Base-by-base conservation (phyloP, 768 basidiomycete genomes). In the Sporobolomyces pararoseus region DNA sequence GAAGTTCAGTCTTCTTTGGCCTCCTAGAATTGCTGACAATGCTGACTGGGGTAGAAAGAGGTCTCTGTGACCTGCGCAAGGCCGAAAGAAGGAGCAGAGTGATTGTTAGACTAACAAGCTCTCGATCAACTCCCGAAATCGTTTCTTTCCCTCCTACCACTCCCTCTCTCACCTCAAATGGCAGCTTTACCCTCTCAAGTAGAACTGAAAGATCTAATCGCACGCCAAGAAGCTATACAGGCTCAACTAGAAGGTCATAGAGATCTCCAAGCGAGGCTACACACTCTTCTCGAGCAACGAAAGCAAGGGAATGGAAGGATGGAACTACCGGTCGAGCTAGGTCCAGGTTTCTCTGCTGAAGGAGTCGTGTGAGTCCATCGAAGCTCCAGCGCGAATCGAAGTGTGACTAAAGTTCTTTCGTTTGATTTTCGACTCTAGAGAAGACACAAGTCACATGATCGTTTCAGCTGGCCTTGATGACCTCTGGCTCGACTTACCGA, bases 361-460 rank as follows among this genome's bases (percentile, higher is more conserved):
- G 64, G 69, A 6, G 64, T 70, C 58, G 64, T 66, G 69, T 70
- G 31, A 47, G 64, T 61, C 2, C 25, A 27, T 29, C 53, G 5
- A 4, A 6, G 10, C 4, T 42, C 57, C 4, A 3, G 14, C 5
- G 39, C 57, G 57, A n/a, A 42, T 27, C 13, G 23, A 27, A 5
- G 21, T 16, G 31, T 23, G n/a, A 19, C n/a, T 42, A 9, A 21
- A 12, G 13, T 23, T 13, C 21, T 47, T 47, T 47, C 42, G 39
- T 9, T 47, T 42, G 55, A 32, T 31, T 52, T 49, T 3, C 31
- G n/a, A n/a, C n/a, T n/a, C n/a, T n/a, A 62, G 69, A 7, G 35
- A 61, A 1, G 64, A 70, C 10, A 65, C 64, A 27, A n/a, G 25
- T 13, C 44, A 44, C 0, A 37, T 70, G 12, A 57, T 70, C n/a